Base-by-base conservation (phyloP, 306 rosid genomes). In the cucumber (Cucumis sativus) region DNA sequence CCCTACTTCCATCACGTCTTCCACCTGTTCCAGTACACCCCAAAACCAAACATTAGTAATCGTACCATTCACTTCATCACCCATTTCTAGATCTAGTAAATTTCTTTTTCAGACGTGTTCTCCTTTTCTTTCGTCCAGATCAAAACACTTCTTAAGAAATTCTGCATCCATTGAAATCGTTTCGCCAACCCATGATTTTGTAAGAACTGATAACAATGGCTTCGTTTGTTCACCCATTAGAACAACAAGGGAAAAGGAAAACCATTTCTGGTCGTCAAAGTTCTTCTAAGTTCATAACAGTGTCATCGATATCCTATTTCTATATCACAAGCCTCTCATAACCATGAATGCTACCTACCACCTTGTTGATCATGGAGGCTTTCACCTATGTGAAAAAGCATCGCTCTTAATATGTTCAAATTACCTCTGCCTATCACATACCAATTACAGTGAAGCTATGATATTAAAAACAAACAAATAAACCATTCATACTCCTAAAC, bases 1-100 rank as follows among this genome's bases (percentile, higher is more conserved):
- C 25, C 98, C 97, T 25, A 84, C 89, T 81, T 83, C 83, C 62
- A 91, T 39, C 41, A 89, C 61, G 84, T 93, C 97, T 56, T 86
- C 89, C 80, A 90, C 94, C 98, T 93, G 79, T 17, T 37, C 30
- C 64, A 59, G 11, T 23, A 21, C 35, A 28, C 41, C 21, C 51
- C 51, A 60, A 63, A 62, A 23, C 18, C 39, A 51, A 66, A 80
- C 20, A 35, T 39, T 2, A 65, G 12, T 41, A 16, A 17, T 66
- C 28, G 10, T 4, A 66, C 30, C 49, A 16, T 39, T 10, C 5
- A 64, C 4, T 64, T 37, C 10, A 25, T 4, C 66, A 60, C 6
- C 20, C 7, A 30, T 30, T 28, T 62, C 65, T 23, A 25, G 2
- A 30, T 11, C 20, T 14, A 62, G n/a, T 13, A 51, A 8, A 13